Evolutionary conservation across 140 eudicot species (phyloP).

Genomic region (Bidens hawaiensis): DNA sequence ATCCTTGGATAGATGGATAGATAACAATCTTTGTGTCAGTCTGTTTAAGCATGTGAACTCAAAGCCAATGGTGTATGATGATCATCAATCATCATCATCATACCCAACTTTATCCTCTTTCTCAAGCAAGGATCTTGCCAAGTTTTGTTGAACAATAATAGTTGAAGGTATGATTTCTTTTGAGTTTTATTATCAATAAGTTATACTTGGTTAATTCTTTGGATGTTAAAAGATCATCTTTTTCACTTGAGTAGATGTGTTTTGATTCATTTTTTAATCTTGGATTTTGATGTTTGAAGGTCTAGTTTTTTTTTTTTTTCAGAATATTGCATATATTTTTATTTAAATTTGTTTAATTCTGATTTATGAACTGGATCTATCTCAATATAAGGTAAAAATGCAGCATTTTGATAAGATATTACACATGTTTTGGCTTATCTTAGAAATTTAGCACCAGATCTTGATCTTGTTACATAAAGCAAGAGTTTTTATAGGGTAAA

Average conservation of each 20-base stretch:
- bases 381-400: not conserved
- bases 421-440: not conserved
- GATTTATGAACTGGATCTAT: not conserved
- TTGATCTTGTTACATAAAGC: not conserved
- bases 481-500: no score
- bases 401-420: no score
- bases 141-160: not conserved
- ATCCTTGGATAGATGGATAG: constrained; percentile 30
- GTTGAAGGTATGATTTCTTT: constrained; percentile 21
- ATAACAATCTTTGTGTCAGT: constrained; percentile 18
- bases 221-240: not conserved
- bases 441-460: not conserved
- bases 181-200: not conserved
- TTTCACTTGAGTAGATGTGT: not conserved
- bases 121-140: no score
- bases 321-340: not conserved
- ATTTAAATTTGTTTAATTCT: not conserved
- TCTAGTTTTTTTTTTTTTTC: constrained; percentile 1
- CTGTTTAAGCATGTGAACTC: constrained; percentile 12
- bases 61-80: constrained; percentile 26
- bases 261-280: constrained; percentile 12
- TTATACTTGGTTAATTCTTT: not conserved
- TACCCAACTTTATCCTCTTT: not conserved
- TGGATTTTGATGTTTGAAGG: constrained; percentile 1
- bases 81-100: constrained; percentile 6